Evolutionary conservation across 495 filamentous ascomycete genomes (phyloP), one percentile per base, ranked within the genome.

Genomic region (Daldinia loculata): DNA sequence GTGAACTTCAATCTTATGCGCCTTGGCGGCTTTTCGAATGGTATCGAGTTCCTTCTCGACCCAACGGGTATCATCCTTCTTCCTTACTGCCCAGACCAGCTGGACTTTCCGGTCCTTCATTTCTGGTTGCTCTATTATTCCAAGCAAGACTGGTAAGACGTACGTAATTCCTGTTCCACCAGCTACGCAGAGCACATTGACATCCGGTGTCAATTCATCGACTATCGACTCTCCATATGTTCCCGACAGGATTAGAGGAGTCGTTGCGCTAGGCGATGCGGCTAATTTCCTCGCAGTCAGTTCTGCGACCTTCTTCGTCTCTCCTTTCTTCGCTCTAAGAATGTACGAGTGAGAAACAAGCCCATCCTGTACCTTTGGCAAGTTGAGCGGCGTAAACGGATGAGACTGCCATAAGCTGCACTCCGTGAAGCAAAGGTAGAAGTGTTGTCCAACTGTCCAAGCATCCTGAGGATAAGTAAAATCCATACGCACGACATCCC

Each of bases 91-190:
- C 89, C 89, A 91, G 30, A 90, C 82, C 26, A 92, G 82, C 55
- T 88, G 85, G 4, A 91, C 67, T 15, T 74, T 79, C 17, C 82
- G 69, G 24, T 74, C 72, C 3, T 75, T 65, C 57, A 61, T 60
- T 51, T 74, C 57, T 58, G 76, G 36, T 14, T 79, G 74, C n/a
- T 78, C 69, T 15, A 80, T 74, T 22, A 88, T 67, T 0, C 80
- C 71, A 8, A 87, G 80, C 1, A 89, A 74, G 0, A 89, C 74
- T 0, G 89, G 88, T 0, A 91, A 80, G 2, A 89, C 83, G 69
- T 88, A 91, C 0, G 88, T 85, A 38, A 90, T 85, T 4, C 89
- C 89, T 0, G 89, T 91, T 8, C 90, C 88, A 32, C 89, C 89
- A 4, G 89, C 88, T 1, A 91, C 77, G 63, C 84, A 87, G 8